Conservation (phyloP, 331 rosid species). For the Stylosanthes scabra region DNA sequence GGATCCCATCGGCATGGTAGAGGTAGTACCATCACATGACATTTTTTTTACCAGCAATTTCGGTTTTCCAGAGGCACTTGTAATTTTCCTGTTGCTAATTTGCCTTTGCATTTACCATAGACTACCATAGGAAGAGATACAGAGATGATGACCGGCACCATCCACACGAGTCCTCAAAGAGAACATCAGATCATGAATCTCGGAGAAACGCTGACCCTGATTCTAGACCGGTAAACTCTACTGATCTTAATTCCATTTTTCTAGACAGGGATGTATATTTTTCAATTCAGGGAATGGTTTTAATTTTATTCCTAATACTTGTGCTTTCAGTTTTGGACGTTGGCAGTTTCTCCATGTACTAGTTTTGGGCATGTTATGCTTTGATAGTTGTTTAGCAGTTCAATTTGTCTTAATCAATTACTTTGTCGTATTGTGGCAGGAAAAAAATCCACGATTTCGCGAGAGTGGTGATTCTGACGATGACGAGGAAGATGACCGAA, state of each 20-base stretch:
- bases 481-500: slow-evolving; percentile 89
- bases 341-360: slow-evolving; percentile 11
- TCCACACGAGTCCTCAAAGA: slow-evolving; percentile 67
- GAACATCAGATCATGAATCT: slow-evolving; percentile 70
- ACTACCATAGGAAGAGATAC: slow-evolving; percentile 71
- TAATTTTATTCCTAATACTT: slow-evolving; percentile 6
- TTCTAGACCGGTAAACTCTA: slow-evolving; percentile 77
- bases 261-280: neutral
- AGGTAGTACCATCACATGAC: slow-evolving; percentile 58
- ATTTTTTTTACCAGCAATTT: slow-evolving; percentile 5
- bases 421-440: slow-evolving; percentile 54
- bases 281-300: slow-evolving; percentile 27
- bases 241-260: slow-evolving; percentile 30
- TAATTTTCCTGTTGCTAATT: slow-evolving; percentile 15
- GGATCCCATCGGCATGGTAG: slow-evolving; percentile 76
- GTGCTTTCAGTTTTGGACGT: neutral
- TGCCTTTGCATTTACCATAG: slow-evolving; percentile 40
- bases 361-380: neutral
- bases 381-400: neutral
- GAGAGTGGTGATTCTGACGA: slow-evolving; percentile 99
- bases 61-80: slow-evolving; percentile 14
- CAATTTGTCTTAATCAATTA: slow-evolving; percentile 10
- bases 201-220: slow-evolving; percentile 79
- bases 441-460: slow-evolving; percentile 98
- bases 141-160: slow-evolving; percentile 84